Percentiles rank a stretch among this genome's conserved stretches.
Evolutionary conservation across 1,284 basidiomycete genomes (phyloP).

Genomic region (Tranzscheliella williamsii): DNA sequence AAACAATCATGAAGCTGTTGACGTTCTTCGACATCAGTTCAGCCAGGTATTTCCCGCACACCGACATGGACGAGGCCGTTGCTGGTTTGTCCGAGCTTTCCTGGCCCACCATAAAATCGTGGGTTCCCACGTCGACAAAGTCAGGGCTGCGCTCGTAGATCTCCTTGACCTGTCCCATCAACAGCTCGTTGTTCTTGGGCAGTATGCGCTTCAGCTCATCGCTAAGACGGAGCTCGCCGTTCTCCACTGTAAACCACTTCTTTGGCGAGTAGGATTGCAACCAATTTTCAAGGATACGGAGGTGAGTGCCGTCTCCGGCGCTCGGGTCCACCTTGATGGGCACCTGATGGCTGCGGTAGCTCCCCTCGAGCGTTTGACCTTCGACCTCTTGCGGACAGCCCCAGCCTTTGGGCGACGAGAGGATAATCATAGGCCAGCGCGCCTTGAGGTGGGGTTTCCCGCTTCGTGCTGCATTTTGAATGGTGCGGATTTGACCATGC

Average conservation of each 20-base stretch:
- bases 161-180: slow-evolving; percentile 68
- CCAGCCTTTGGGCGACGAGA: slow-evolving; percentile 76
- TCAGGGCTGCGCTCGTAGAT: slow-evolving; percentile 62
- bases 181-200: slow-evolving; percentile 66
- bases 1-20: slow-evolving; percentile 79
- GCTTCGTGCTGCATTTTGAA: slow-evolving; percentile 75
- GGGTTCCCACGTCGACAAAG: slow-evolving; percentile 69
- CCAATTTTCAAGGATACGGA: slow-evolving; percentile 72
- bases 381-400: slow-evolving; percentile 71
- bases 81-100: slow-evolving; percentile 66
- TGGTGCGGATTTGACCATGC: slow-evolving; percentile 64
- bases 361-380: slow-evolving; percentile 76
- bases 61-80: slow-evolving; percentile 76
- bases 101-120: slow-evolving; percentile 73
- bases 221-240: slow-evolving; percentile 60
- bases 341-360: slow-evolving; percentile 73
- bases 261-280: slow-evolving; percentile 63
- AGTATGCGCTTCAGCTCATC: slow-evolving; percentile 66
- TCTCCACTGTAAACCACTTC: slow-evolving; percentile 49
- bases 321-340: slow-evolving; percentile 76
- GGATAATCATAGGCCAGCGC: slow-evolving; percentile 80
- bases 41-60: slow-evolving; percentile 68
- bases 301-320: slow-evolving; percentile 65
- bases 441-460: slow-evolving; percentile 79
- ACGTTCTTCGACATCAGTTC: slow-evolving; percentile 69